phyloP scores from a whole-genome alignment of 2,329 filamentous ascomycete genomes.

The Nannizziopsis arthrosporioides region DNA sequence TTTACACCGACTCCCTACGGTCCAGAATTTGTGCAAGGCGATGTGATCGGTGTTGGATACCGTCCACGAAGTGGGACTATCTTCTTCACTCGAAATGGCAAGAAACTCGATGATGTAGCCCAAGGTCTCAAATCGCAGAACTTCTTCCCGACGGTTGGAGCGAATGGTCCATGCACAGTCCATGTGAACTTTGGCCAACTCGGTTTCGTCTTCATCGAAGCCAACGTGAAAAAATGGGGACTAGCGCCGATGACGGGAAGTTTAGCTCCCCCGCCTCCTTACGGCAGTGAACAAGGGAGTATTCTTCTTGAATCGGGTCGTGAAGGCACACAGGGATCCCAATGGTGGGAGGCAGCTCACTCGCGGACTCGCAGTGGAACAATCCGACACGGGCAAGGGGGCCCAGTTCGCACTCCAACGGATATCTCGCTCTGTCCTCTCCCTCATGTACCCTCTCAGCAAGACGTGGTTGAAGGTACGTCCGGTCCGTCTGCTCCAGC shows the following conservation, averaged over 20 bases:
- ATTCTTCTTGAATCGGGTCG: constrained; percentile 81
- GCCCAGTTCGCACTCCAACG: constrained; percentile 79
- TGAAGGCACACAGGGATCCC: constrained; percentile 29
- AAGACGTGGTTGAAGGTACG: constrained; percentile 61
- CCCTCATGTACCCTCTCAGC: constrained; percentile 54
- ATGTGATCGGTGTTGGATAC: constrained; percentile 92
- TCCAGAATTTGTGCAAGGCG: constrained; percentile 76
- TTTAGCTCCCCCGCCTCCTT: constrained; percentile 86
- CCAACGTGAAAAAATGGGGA: constrained; percentile 99
- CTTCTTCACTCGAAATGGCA: constrained; percentile 97
- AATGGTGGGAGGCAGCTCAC: constrained; percentile 46
- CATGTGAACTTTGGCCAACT: constrained; percentile 98
- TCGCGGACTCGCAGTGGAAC: constrained; percentile 66
- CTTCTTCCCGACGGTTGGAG: constrained; percentile 94
- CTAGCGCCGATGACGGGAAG: constrained; percentile 91
- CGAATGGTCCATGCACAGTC: constrained; percentile 80
- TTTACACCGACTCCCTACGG: constrained; percentile 72
- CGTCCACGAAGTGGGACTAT: constrained; percentile 85
- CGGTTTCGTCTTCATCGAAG: constrained; percentile 97
- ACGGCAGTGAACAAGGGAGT: constrained; percentile 92
- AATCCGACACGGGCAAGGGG: constrained; percentile 66
- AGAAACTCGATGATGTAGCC: constrained; percentile 86
- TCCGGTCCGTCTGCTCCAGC: constrained; percentile 34
- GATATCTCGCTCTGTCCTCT: constrained; percentile 90
- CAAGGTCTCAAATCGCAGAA: constrained; percentile 91